Evolutionary conservation across 2,329 filamentous ascomycete species (phyloP).

Genomic region (Zasmidium cellare): DNA sequence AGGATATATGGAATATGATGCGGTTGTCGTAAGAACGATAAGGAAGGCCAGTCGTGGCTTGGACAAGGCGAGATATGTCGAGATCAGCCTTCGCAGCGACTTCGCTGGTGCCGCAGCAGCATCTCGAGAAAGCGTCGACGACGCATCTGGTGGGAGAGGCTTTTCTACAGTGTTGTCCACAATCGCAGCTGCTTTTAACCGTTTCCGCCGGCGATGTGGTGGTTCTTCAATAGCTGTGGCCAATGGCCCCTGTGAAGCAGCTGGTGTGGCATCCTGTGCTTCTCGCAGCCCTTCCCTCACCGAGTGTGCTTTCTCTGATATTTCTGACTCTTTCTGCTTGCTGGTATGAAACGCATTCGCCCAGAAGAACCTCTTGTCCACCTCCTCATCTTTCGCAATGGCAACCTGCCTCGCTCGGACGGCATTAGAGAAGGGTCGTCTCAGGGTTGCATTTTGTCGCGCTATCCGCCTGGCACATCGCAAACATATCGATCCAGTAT

Average conservation of each 20-base stretch:
- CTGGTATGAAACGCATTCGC: slow-evolving; percentile 31
- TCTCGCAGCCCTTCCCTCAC: slow-evolving; percentile 1
- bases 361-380: slow-evolving; percentile 37
- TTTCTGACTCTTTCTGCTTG: slow-evolving; percentile 9
- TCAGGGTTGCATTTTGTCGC: slow-evolving; percentile 15
- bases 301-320: slow-evolving; percentile 5
- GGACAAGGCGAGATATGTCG: slow-evolving; percentile 85
- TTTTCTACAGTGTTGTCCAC: slow-evolving; percentile 17
- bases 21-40: slow-evolving; percentile 86
- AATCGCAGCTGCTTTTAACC: slow-evolving; percentile 32
- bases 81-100: slow-evolving; percentile 66
- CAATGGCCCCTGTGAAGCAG: slow-evolving; percentile 3
- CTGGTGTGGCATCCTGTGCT: slow-evolving; percentile 4
- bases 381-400: slow-evolving; percentile 24
- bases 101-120: slow-evolving; percentile 57
- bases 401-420: slow-evolving; percentile 24
- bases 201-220: slow-evolving; percentile 35
- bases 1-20: slow-evolving; percentile 89
- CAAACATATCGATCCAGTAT: slow-evolving; percentile 27
- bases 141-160: slow-evolving; percentile 59
- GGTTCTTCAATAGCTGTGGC: slow-evolving; percentile 23
- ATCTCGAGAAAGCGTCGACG: slow-evolving; percentile 58
- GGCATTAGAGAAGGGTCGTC: slow-evolving; percentile 20
- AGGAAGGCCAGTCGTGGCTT: slow-evolving; percentile 92
- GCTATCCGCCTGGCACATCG: slow-evolving; percentile 30